Evolutionary conservation across 2,329 filamentous ascomycete genomes (phyloP), one percentile per base, ranked within the genome.

Genomic region (Dothideomycetes sp.): DNA sequence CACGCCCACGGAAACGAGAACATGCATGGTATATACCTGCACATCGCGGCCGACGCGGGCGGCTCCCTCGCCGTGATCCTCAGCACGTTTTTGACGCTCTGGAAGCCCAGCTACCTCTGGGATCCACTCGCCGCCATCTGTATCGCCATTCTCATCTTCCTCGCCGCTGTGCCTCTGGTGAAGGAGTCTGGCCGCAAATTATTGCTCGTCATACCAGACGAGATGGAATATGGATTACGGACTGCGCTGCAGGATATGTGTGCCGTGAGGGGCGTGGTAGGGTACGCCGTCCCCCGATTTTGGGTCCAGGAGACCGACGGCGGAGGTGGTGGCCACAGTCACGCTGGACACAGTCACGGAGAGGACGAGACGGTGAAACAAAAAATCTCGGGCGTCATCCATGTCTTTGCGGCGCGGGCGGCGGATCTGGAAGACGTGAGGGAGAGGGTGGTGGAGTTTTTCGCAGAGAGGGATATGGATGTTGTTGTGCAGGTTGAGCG

Each of bases 1-100:
- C 79, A 77, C 49, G 63, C 65, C n/a, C 82, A 88, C 53, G 82
- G 86, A 45, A 94, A 94, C 58, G 91, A 98, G 53, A 98, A 98
- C 56, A 95, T 98, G 88, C 77, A 91, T 51, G 91, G 91, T 10
- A 96, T 98, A 49, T 98, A 94, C 61, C 69, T 98, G 15, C 91
- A 98, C 55, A 84, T 98, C 37, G 71, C 96, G 19, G 91, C 91
- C 4, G 91, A 98, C 57, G 94, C 91, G 0, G 77, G 96, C 19
- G 91, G 91, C 18, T 95, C 88, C 40, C 83, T 88, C 1, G 91
- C 91, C 1, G 91, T 98, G 35, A 94, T 98, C 45, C 77, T 87
- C 24, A 95, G 87, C 5, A 98, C 91, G 0, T 66, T 85, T 1
- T 69, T 96, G 16, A 94, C 93, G 0, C 81, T 93, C 55, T 79